A percentile compares a stretch with the other conserved stretches of the same genome.
Evolutionary conservation across 768 basidiomycete genomes (phyloP).

Genomic region (Cyclocybe aegerita): DNA sequence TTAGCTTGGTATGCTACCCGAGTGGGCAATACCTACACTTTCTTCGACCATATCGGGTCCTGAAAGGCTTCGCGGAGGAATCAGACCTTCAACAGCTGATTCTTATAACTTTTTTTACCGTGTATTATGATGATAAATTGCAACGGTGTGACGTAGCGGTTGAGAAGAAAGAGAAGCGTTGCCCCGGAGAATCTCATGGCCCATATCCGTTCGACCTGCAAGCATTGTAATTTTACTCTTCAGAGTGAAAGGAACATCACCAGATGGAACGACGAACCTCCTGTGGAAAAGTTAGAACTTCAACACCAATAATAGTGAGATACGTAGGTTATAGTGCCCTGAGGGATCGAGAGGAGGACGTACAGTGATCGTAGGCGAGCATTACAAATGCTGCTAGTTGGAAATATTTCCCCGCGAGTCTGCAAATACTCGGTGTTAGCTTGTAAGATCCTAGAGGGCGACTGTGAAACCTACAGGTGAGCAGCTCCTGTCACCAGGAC

Average conservation of each 20-base stretch:
- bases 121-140: slow-evolving; percentile 22
- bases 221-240: neutral
- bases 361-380: slow-evolving; percentile 17
- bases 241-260: neutral
- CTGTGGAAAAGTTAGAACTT: no score
- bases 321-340: neutral
- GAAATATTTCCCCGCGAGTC: slow-evolving; percentile 9
- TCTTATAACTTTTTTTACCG: slow-evolving; percentile 10
- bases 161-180: slow-evolving; percentile 23
- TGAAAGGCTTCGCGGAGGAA: no score
- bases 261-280: no score
- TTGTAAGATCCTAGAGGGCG: no score
- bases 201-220: slow-evolving; percentile 25
- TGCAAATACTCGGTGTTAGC: neutral
- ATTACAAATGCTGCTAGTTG: slow-evolving; percentile 11
- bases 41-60: no score
- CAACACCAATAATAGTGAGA: neutral
- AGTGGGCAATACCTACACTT: no score
- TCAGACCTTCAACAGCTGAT: no score
- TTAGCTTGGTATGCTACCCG: neutral
- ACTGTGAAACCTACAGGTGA: no score
- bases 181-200: slow-evolving; percentile 16
- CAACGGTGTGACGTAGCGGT: slow-evolving; percentile 23
- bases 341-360: neutral
- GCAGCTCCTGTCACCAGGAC: no score